These are phyloP conservation scores for Paxillus involutus DNA, from an alignment of 768 basidiomycete genomes.

Conservation along the genomic window DNA sequence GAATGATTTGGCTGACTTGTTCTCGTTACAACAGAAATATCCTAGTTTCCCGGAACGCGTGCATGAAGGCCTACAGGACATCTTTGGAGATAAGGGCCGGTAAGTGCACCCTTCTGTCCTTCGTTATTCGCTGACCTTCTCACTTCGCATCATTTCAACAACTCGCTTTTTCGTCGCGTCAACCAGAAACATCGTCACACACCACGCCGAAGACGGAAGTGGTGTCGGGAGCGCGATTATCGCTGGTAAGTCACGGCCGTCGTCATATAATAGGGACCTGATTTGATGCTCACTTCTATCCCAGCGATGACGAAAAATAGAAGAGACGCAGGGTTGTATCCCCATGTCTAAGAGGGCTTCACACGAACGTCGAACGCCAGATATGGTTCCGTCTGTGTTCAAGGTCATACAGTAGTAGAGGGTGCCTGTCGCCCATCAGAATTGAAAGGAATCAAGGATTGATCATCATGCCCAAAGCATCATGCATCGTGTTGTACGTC, in stretches of 20 bases:
- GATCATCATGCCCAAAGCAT: conserved; percentile 4
- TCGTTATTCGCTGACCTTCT: conserved; percentile 18
- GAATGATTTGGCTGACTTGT: background rate
- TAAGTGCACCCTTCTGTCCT: conserved; percentile 36
- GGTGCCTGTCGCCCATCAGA: conserved; percentile 4
- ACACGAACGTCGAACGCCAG: background rate
- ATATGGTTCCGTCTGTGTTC: background rate
- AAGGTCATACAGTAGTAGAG: background rate
- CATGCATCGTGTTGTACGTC: conserved; percentile 20
- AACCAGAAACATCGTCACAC: conserved; percentile 48
- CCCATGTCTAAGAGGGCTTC: conserved; percentile 40
- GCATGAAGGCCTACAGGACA: conserved; percentile 88
- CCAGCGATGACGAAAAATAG: conserved; percentile 88
- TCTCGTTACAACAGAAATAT: conserved; percentile 73
- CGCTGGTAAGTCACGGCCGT: conserved; percentile 51
- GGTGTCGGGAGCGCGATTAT: conserved; percentile 98
- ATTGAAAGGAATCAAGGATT: conserved; percentile 1
- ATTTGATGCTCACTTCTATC: conserved; percentile 1
- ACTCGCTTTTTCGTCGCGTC: conserved; percentile 35
- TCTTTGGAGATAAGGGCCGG: conserved; percentile 96
- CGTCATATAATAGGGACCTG: background rate
- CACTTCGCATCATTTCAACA: conserved; percentile 54
- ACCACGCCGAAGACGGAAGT: conserved; percentile 54
- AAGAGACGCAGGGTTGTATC: conserved; percentile 63
- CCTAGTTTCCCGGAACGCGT: conserved; percentile 92